Base-by-base conservation (phyloP, 164 flowering plant species). In the Stephania yunnanensis region DNA sequence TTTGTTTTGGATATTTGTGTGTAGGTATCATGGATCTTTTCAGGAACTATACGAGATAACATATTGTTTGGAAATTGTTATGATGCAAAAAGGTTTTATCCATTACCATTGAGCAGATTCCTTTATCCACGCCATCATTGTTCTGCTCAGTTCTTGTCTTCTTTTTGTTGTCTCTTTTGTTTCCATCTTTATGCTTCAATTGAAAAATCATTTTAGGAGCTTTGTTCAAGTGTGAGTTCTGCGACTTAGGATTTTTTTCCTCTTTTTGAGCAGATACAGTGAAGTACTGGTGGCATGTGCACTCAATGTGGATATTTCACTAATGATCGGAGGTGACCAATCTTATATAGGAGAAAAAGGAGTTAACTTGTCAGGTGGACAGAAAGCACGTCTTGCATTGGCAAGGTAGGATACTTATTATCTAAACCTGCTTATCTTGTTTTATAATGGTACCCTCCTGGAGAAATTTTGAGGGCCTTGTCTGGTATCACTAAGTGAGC, bases 11-110 rank as follows among this genome's bases (percentile, higher is more conserved):
- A 29, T 22, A 76, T 74, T 84, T 71, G 73, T 44, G 31, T 82
- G 77, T 77, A 95, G 99, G 89, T 95, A 13, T 93, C 99, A 2
- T 95, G 99, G 99, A 90, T 95, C 73, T 82, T 90, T 64, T 92
- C 97, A 20, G 98, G 98, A 77, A 89, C 93, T 9, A 73, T 95
- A 52, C 98, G 96, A 74, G 95, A 92, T 46, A 95, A 95, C 84
- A 86, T 93, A 68, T 84, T 92, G 83, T 86, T 95, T 73, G 98
- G 96, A 48, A 91, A 83, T 80, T 82, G 78, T 31, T 90, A 85
- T 78, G 87, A 89, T 80, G 80, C 84, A 9, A 70, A 79, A 79
- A 92, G 99, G 99, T 93, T 64, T 55, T 55, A 48, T 25, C 66
- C 42, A 58, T n/a, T 70, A 29, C 20, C 22, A 19, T 17, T 58